Percentiles rank a stretch among this genome's conserved stretches.
Evolutionary conservation across 306 rosid genomes (phyloP).

Genomic region (Cucumis sativus): DNA sequence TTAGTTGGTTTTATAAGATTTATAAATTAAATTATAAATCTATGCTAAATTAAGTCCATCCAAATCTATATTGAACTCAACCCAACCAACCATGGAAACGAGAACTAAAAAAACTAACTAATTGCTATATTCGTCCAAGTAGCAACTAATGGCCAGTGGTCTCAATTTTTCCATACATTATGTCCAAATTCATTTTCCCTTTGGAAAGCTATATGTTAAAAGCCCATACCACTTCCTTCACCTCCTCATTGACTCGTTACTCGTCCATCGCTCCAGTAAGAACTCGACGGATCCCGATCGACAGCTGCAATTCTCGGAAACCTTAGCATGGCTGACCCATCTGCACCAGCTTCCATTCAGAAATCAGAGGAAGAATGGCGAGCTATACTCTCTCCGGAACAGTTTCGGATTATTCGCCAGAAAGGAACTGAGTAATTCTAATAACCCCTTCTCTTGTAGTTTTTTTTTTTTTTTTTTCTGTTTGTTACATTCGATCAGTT

Average conservation of each 20-base stretch:
- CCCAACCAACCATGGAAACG: too few species aligned
- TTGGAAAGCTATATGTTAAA: not conserved
- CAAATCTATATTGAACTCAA: too few species aligned
- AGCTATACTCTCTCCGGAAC: constrained; percentile 65
- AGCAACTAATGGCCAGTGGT: not conserved
- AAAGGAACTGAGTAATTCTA: constrained; percentile 60
- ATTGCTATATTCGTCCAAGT: too few species aligned
- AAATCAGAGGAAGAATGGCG: constrained; percentile 71
- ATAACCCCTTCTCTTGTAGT: not conserved
- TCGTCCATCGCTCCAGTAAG: not conserved
- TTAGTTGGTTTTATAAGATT: too few species aligned
- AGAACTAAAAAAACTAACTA: too few species aligned
- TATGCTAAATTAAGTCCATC: too few species aligned
- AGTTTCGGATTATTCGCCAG: constrained; percentile 70
- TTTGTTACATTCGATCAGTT: not conserved
- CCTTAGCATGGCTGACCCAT: constrained; percentile 15
- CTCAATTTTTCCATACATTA: not conserved
- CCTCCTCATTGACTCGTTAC: not conserved
- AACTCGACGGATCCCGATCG: not conserved
- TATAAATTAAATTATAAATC: too few species aligned
- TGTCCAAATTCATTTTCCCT: not conserved
- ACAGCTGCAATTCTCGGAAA: not conserved
- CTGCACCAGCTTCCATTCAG: constrained; percentile 23
- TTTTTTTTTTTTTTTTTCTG: not conserved
- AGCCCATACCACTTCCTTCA: not conserved